phyloP scores from a whole-genome alignment of 2,329 filamentous ascomycete genomes.

The Nemania diffusa region DNA sequence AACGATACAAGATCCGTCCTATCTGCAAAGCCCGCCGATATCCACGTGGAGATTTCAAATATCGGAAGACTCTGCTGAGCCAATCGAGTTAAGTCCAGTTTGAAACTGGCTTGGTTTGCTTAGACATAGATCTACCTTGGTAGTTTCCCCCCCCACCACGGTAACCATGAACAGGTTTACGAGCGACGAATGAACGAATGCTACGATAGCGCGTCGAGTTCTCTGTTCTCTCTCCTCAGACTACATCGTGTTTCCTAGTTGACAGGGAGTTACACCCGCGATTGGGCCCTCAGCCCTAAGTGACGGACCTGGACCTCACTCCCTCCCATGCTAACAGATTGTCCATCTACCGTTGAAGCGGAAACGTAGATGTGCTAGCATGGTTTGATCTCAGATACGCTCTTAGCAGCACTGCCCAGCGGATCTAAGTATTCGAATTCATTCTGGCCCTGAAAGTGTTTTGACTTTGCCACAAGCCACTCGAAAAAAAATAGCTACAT shows the following conservation, averaged over 20 bases:
- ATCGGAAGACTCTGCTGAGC: slow-evolving; percentile 29
- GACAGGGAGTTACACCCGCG: neutral
- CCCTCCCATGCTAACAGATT: slow-evolving; percentile 13
- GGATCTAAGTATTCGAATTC: slow-evolving; percentile 14
- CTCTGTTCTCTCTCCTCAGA: slow-evolving; percentile 24
- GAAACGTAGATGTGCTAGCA: slow-evolving; percentile 9
- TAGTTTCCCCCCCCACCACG: neutral
- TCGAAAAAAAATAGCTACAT: slow-evolving; percentile 29
- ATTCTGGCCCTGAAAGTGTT: slow-evolving; percentile 15
- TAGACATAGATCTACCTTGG: slow-evolving; percentile 23
- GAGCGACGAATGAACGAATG: slow-evolving; percentile 9
- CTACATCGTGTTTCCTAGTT: slow-evolving; percentile 10
- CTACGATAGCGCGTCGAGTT: slow-evolving; percentile 30
- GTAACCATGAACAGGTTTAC: slow-evolving; percentile 5
- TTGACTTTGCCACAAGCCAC: slow-evolving; percentile 26
- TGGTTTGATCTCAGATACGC: slow-evolving; percentile 15
- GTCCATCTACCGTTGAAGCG: slow-evolving; percentile 7
- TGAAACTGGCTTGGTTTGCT: slow-evolving; percentile 24
- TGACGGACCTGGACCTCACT: slow-evolving; percentile 10
- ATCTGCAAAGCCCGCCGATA: slow-evolving; percentile 29
- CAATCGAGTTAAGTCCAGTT: slow-evolving; percentile 19
- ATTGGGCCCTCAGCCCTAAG: slow-evolving; percentile 8
- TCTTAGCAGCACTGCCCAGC: slow-evolving; percentile 22
- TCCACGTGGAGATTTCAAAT: slow-evolving; percentile 35
- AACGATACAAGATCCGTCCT: slow-evolving; percentile 34